phyloP scores from a whole-genome alignment of 495 filamentous ascomycete species.

The Aspergillus nanangensis region DNA sequence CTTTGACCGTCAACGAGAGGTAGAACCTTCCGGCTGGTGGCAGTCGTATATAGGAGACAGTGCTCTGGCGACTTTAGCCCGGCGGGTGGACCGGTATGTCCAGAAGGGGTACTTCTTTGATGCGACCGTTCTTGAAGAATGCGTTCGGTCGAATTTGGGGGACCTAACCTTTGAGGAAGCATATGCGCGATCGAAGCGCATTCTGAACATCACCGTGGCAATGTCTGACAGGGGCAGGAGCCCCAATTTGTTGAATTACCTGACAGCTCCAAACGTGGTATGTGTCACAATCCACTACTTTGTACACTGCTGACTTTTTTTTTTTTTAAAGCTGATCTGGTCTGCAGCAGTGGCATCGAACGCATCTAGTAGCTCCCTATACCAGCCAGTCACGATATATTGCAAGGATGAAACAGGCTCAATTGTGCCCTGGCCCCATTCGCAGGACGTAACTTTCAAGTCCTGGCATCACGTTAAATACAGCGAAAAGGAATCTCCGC shows the following conservation, averaged over 20 bases:
- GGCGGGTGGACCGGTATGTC: conserved; percentile 61
- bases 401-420: conserved; percentile 79
- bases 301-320: too few species aligned
- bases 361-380: conserved; percentile 63
- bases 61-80: conserved; percentile 52
- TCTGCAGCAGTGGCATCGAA: conserved; percentile 92
- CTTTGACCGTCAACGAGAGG: conserved; percentile 47
- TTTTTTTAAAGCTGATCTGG: conserved; percentile 80
- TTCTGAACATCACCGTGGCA: conserved; percentile 89
- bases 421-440: conserved; percentile 74
- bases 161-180: conserved; percentile 94
- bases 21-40: conserved; percentile 12
- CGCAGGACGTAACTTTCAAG: conserved; percentile 61
- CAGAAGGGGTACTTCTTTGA: conserved; percentile 81
- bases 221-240: conserved; percentile 68
- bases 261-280: conserved; percentile 93
- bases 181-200: conserved; percentile 76
- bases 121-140: conserved; percentile 75
- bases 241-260: conserved; percentile 84
- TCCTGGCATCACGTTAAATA: conserved; percentile 66
- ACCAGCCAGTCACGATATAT: conserved; percentile 64
- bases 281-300: too few species aligned
- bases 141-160: conserved; percentile 79
- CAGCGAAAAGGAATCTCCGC: conserved; percentile 72
- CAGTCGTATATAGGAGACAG: conserved; percentile 22